phyloP scores from a whole-genome alignment of 768 basidiomycete species.

The Tylopilus felleus region DNA sequence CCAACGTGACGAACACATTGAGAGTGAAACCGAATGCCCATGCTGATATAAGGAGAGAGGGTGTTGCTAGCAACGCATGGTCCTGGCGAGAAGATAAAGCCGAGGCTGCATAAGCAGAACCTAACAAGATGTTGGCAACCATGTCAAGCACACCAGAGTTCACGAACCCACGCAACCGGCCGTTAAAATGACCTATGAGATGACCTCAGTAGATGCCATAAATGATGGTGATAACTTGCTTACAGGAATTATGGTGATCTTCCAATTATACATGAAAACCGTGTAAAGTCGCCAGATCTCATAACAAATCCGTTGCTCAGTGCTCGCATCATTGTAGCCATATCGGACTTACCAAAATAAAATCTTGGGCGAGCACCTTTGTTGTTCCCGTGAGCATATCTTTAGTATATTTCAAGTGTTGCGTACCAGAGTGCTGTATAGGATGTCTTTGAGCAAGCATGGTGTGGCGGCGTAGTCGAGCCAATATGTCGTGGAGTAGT shows the following conservation, averaged over 20 bases:
- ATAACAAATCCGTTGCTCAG: not conserved
- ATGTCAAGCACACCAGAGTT: not conserved
- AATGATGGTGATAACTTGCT: not conserved
- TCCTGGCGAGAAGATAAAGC: not conserved
- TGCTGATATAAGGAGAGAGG: not conserved
- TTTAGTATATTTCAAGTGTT: too few species aligned
- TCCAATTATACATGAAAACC: conserved; percentile 1
- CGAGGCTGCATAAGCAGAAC: not conserved
- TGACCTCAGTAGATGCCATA: not conserved
- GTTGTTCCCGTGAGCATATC: not conserved
- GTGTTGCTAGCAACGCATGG: not conserved
- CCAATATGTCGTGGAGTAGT: conserved; percentile 2
- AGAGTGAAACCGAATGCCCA: not conserved
- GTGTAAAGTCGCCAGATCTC: conserved; percentile 8
- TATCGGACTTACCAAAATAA: not conserved
- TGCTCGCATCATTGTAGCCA: not conserved
- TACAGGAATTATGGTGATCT: not conserved
- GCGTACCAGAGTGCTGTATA: not conserved
- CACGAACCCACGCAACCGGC: not conserved
- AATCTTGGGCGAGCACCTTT: not conserved
- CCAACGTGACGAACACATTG: not conserved
- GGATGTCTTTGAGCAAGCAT: not conserved
- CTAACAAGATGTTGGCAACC: not conserved
- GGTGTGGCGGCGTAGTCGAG: not conserved
- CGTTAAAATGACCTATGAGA: not conserved